A percentile compares a stretch with the other conserved stretches of the same genome.
phyloP scores from a whole-genome alignment of 495 filamentous ascomycete species.

The Massariosphaeria phaeospora region DNA sequence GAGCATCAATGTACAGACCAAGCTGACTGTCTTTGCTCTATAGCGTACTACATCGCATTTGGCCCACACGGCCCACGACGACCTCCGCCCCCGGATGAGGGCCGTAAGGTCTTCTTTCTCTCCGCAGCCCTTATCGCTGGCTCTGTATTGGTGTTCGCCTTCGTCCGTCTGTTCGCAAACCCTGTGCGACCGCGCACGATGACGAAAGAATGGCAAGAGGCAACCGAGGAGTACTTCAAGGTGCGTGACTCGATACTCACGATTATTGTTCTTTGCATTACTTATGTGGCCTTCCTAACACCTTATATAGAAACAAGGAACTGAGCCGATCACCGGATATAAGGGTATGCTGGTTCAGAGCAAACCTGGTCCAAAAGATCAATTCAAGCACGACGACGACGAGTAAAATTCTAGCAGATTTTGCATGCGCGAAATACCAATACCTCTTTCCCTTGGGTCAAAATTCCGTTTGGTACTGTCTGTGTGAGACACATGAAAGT shows the following conservation, averaged over 20 bases:
- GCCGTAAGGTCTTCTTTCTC: conserved; percentile 65
- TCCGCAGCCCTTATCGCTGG: conserved; percentile 52
- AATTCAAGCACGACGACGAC: conserved; percentile 14
- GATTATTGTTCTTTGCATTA: not conserved
- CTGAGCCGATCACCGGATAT: conserved; percentile 88
- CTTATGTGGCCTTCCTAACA: conserved; percentile 13
- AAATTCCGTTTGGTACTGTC: conserved; percentile 23
- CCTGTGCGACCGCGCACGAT: conserved; percentile 69
- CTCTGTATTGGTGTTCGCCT: conserved; percentile 33
- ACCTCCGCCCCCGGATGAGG: conserved; percentile 73
- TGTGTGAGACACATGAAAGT: conserved; percentile 18
- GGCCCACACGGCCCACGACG: conserved; percentile 90
- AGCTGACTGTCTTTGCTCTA: conserved; percentile 11
- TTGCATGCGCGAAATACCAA: conserved; percentile 12
- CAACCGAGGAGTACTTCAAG: conserved; percentile 83
- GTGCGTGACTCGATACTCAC: conserved; percentile 48
- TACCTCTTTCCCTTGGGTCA: conserved; percentile 16
- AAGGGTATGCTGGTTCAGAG: conserved; percentile 77
- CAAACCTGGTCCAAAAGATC: conserved; percentile 24
- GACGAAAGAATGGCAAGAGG: conserved; percentile 93
- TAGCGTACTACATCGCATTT: conserved; percentile 99
- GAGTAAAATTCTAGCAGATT: conserved; percentile 9
- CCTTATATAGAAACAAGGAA: conserved; percentile 61
- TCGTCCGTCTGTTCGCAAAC: conserved; percentile 48
- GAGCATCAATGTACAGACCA: conserved; percentile 16